Evolutionary conservation across 345 rosid species (phyloP).

Genomic region (Rhizophora apiculata): DNA sequence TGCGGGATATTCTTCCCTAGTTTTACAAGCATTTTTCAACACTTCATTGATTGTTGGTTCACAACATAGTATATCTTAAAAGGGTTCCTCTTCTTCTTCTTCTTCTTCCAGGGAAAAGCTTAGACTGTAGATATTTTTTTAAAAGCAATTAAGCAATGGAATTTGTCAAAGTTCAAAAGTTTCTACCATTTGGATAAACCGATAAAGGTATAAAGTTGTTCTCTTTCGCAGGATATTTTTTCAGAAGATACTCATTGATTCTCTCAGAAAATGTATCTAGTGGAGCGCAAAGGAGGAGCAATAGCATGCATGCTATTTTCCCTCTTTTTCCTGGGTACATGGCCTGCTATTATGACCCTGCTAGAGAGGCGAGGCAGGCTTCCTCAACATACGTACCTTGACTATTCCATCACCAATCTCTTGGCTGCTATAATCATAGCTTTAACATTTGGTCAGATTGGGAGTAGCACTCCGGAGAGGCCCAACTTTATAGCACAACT

Average conservation of each 20-base stretch:
- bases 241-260: constrained; percentile 14
- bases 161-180: too few relatives aligned
- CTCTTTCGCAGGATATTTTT: constrained; percentile 21
- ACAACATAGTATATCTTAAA: too few relatives aligned
- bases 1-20: too few relatives aligned
- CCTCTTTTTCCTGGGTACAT: constrained; percentile 78
- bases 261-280: constrained; percentile 50
- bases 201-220: neutral
- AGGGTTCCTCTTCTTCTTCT: too few relatives aligned
- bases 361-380: constrained; percentile 86
- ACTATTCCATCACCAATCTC: constrained; percentile 74
- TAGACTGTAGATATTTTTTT: too few relatives aligned
- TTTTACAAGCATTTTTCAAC: too few relatives aligned
- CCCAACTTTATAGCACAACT: constrained; percentile 63
- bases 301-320: constrained; percentile 67
- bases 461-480: constrained; percentile 29
- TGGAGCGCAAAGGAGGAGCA: constrained; percentile 89
- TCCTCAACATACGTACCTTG: constrained; percentile 91
- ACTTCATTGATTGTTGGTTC: too few relatives aligned
- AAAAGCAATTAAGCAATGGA: too few relatives aligned
- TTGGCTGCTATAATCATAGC: constrained; percentile 71
- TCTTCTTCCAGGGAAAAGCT: too few relatives aligned
- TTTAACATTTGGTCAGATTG: constrained; percentile 63
- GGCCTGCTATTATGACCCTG: constrained; percentile 79
- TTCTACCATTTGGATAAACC: too few relatives aligned